phyloP scores from a whole-genome alignment of 805 yeast species.

The Pichia thaimueangensis region DNA sequence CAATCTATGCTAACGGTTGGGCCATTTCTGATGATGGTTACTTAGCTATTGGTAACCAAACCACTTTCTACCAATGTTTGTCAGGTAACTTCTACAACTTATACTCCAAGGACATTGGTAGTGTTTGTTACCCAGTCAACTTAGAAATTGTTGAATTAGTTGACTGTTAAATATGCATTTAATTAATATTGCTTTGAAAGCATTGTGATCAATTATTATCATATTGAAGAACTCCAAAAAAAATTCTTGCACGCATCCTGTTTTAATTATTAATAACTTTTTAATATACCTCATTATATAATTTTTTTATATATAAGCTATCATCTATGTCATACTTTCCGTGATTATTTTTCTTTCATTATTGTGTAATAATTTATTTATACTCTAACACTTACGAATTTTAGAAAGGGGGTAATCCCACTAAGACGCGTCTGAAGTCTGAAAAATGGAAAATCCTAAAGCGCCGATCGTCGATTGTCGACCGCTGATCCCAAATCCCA shows the following conservation, averaged over 20 bases:
- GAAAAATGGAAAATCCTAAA: no score
- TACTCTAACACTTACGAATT: no score
- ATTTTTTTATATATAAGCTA: background rate
- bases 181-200: no score
- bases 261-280: background rate
- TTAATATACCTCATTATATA: no score
- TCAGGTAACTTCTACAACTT: constrained; percentile 56
- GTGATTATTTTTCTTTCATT: background rate
- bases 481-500: no score
- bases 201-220: no score
- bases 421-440: no score
- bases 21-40: constrained; percentile 37
- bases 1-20: constrained; percentile 49
- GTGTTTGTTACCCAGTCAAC: constrained; percentile 40
- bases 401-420: no score
- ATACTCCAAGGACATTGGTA: constrained; percentile 43
- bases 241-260: constrained; percentile 2
- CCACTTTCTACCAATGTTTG: constrained; percentile 47
- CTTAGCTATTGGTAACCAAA: constrained; percentile 45
- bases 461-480: no score
- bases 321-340: background rate
- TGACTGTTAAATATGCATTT: constrained; percentile 35
- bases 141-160: constrained; percentile 41
- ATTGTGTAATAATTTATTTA: no score
- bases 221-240: background rate